phyloP scores from a whole-genome alignment of 148 eudicot species.

The Pouteria glomerata region DNA sequence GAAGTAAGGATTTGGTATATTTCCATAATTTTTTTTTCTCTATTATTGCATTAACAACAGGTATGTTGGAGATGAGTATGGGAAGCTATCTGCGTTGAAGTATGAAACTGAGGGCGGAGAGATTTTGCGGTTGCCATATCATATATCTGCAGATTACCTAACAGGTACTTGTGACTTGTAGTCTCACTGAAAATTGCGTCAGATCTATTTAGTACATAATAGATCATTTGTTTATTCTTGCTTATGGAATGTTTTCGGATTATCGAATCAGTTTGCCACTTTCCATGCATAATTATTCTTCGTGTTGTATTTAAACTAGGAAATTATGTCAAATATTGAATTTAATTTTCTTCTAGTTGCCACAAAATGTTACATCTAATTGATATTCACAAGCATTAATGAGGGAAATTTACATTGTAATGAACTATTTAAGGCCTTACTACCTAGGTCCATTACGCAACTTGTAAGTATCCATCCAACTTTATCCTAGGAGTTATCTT shows the following conservation, averaged over 20 bases:
- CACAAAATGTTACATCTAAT: background rate
- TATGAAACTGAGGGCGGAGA: constrained; percentile 26
- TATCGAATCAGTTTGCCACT: background rate
- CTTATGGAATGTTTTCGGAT: background rate
- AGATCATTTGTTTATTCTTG: background rate
- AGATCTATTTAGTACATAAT: too few relatives aligned
- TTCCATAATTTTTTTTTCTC: background rate
- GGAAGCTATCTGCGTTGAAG: constrained; percentile 33
- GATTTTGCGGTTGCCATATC: constrained; percentile 28
- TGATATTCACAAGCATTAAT: background rate
- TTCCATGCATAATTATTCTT: constrained; percentile 2
- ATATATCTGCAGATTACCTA: constrained; percentile 22
- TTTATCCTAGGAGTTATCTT: background rate
- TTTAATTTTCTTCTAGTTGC: constrained; percentile 5
- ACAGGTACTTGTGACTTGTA: constrained; percentile 24
- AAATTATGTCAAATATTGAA: background rate
- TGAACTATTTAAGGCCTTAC: background rate
- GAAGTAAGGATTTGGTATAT: constrained; percentile 4
- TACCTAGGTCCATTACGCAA: background rate
- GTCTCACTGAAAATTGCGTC: background rate
- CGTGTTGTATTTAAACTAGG: background rate
- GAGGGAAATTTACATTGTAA: background rate
- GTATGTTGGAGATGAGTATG: constrained; percentile 45
- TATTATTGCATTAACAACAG: constrained; percentile 18
- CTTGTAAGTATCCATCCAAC: background rate